Evolutionary conservation across 345 rosid species (phyloP).

Genomic region (Hibiscus syriacus): DNA sequence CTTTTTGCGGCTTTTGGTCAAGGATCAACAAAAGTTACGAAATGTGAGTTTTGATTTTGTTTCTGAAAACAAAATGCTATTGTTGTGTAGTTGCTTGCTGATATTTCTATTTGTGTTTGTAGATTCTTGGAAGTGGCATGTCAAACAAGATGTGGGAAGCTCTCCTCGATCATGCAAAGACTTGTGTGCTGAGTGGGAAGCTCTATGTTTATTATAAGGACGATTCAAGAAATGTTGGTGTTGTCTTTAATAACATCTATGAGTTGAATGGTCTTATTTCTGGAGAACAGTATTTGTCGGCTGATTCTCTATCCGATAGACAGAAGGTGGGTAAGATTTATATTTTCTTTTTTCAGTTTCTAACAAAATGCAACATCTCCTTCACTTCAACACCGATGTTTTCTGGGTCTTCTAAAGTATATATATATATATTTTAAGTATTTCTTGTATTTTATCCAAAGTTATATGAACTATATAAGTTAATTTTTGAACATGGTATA

Average conservation of each 20-base stretch:
- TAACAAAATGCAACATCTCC: background rate
- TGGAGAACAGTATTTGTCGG: background rate
- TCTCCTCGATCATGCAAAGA: conserved; percentile 71
- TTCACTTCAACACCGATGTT: background rate
- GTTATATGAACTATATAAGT: background rate
- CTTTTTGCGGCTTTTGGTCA: conserved; percentile 66
- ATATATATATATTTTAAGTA: background rate
- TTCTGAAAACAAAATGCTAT: conserved; percentile 11
- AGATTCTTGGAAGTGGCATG: conserved; percentile 99
- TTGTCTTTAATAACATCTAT: conserved; percentile 49
- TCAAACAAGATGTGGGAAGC: conserved; percentile 99
- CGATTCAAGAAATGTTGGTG: background rate
- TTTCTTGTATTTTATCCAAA: background rate
- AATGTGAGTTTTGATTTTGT: conserved; percentile 45
- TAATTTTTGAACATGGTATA: background rate
- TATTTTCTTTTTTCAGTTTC: background rate
- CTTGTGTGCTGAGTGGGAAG: background rate
- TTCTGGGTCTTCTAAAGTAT: background rate
- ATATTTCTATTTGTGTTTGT: conserved; percentile 16
- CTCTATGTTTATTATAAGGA: background rate
- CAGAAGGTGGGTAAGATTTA: conserved; percentile 2
- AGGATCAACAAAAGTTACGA: conserved; percentile 66
- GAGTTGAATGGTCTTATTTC: conserved; percentile 73
- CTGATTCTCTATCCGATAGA: background rate
- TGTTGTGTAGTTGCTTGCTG: conserved; percentile 16